A percentile compares a stretch with the other conserved stretches of the same genome.
These are phyloP conservation scores for Myriangium duriaei DNA, from an alignment of 2,329 filamentous ascomycete genomes.

Conservation along the genomic window DNA sequence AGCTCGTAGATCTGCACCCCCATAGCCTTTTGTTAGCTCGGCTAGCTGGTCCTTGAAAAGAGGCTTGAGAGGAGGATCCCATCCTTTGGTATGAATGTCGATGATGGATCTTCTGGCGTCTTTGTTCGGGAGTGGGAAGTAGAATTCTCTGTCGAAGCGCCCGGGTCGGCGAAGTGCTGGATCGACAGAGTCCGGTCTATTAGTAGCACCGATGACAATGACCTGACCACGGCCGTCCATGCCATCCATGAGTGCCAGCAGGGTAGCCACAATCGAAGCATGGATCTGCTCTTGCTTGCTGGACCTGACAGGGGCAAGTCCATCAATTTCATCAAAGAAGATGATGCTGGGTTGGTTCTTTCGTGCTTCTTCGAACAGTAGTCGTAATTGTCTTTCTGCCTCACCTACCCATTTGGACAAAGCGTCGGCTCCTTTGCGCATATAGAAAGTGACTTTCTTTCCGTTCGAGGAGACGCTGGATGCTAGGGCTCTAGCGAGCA, in stretches of 20 bases:
- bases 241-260: constrained; percentile 91
- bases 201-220: constrained; percentile 97
- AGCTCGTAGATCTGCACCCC: constrained; percentile 85
- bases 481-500: constrained; percentile 85
- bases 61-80: constrained; percentile 64
- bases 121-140: constrained; percentile 81
- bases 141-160: constrained; percentile 94
- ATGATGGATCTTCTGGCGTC: constrained; percentile 74
- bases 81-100: constrained; percentile 89
- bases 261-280: constrained; percentile 87
- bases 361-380: constrained; percentile 89
- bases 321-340: constrained; percentile 98
- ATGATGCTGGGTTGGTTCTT: constrained; percentile 98
- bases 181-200: constrained; percentile 91
- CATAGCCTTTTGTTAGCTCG: constrained; percentile 87
- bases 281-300: constrained; percentile 99
- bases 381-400: constrained; percentile 82
- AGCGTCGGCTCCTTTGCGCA: constrained; percentile 96
- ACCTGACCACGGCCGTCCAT: constrained; percentile 98
- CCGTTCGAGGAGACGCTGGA: constrained; percentile 82
- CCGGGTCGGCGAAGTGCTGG: constrained; percentile 88
- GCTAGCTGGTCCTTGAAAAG: constrained; percentile 74
- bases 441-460: constrained; percentile 95
- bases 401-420: constrained; percentile 98
- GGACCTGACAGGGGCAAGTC: constrained; percentile 84